Percentiles rank a stretch among this genome's conserved stretches.
Evolutionary conservation across 208 protist genomes (phyloP).

Genomic region (Crithidia mellificae): DNA sequence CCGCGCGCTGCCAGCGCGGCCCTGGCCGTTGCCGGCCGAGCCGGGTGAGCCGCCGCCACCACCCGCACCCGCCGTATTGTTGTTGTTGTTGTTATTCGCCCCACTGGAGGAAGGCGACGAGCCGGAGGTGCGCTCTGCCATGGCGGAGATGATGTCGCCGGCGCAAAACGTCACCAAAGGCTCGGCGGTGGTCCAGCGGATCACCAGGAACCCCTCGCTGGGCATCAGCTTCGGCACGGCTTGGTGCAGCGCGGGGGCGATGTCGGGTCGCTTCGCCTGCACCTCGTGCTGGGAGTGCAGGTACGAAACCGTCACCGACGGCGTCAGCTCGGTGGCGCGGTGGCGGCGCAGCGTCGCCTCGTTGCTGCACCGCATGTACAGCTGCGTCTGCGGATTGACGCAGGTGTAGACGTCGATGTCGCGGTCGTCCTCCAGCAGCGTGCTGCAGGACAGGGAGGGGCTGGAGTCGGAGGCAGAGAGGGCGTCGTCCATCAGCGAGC

Average conservation of each 20-base stretch:
- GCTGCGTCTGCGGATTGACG: constrained; percentile 45
- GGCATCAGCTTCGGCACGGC: constrained; percentile 31
- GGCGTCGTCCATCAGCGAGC: neutral
- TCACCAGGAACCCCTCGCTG: constrained; percentile 27
- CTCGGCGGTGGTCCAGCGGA: constrained; percentile 39
- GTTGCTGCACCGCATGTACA: constrained; percentile 57
- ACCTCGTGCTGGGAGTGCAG: constrained; percentile 22
- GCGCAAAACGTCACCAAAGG: constrained; percentile 37
- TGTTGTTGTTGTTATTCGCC: neutral
- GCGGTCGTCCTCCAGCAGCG: constrained; percentile 37
- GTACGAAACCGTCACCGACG: constrained; percentile 30
- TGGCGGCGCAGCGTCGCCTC: constrained; percentile 48
- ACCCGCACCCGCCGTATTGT: no score
- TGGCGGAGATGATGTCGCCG: constrained; percentile 31
- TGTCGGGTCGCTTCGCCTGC: constrained; percentile 24
- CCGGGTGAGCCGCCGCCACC: no score
- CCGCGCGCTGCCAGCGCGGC: neutral
- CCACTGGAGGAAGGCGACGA: neutral
- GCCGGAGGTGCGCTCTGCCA: constrained; percentile 30
- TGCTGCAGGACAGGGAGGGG: constrained; percentile 31
- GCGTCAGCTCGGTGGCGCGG: constrained; percentile 44
- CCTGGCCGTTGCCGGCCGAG: neutral
- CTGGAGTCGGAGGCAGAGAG: constrained; percentile 6
- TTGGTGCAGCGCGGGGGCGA: constrained; percentile 22
- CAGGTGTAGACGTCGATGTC: constrained; percentile 65